Conservation (phyloP, 2,329 filamentous ascomycete species). For the Cercospora nicotianae region DNA sequence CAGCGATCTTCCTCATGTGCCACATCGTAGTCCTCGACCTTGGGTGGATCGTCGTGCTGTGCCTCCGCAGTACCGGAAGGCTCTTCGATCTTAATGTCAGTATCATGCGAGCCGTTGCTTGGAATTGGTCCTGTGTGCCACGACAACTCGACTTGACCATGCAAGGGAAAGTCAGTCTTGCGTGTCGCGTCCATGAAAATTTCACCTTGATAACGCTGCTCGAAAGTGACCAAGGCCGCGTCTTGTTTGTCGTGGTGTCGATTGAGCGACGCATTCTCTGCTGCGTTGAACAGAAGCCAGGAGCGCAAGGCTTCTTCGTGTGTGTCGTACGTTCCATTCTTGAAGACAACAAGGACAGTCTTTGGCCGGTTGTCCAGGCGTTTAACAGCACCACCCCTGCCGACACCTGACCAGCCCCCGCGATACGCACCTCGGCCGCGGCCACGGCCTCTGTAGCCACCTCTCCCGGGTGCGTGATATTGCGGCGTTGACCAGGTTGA, state of each 20-base stretch:
- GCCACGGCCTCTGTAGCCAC: conserved; percentile 40
- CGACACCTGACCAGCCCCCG: conserved; percentile 47
- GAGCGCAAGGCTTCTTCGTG: conserved; percentile 70
- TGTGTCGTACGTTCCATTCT: conserved; percentile 60
- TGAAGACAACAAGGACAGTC: conserved; percentile 59
- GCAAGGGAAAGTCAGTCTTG: conserved; percentile 54
- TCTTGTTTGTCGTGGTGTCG: conserved; percentile 42
- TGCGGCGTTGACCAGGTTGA: conserved; percentile 26
- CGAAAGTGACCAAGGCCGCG: conserved; percentile 45
- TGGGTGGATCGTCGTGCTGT: conserved; percentile 5
- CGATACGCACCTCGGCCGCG: conserved; percentile 48
- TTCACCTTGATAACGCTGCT: conserved; percentile 63
- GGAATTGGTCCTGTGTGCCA: conserved; percentile 51
- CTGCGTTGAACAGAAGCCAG: conserved; percentile 53
- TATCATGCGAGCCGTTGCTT: conserved; percentile 1
- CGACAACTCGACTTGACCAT: conserved; percentile 64
- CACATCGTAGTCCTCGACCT: conserved; percentile 21
- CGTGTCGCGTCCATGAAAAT: conserved; percentile 40
- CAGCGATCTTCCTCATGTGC: conserved; percentile 32
- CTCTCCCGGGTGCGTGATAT: conserved; percentile 26
- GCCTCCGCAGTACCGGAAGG: conserved; percentile 1
- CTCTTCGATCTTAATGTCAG: conserved; percentile 13
- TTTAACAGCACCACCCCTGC: conserved; percentile 53
- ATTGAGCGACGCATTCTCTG: conserved; percentile 43
- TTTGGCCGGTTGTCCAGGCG: conserved; percentile 76